Evolutionary conservation across 169 alveolate genomes (phyloP), one percentile per base, ranked within the genome.

Genomic region (Eimeria maxima): DNA sequence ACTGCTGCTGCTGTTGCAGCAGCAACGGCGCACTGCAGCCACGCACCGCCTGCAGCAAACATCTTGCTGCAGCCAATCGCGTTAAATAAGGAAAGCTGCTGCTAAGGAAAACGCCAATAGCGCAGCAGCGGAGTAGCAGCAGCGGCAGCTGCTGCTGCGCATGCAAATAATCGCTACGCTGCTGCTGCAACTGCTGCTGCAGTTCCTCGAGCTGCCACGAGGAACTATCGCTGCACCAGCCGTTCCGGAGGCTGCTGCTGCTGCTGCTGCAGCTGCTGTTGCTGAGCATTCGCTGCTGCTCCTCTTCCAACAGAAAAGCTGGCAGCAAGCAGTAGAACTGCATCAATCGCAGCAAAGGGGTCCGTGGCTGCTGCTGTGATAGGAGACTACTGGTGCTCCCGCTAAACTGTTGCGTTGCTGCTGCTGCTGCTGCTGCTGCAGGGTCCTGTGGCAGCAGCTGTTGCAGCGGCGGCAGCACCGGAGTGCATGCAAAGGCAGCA

Each of bases 141-240:
- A 57, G 67, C 67, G 67, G 67, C 67, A 57, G 67, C 67, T 57
- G 67, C 67, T 57, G 67, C 67, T 57, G 67, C 24, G 67, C 67
- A 44, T 80, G 71, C 90, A 80, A n/a, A 22, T 80, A 80, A 22
- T 80, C 90, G 90, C 90, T 80, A 10, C 90, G 90, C 45, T 80
- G 90, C 90, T 47, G 90, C 90, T 80, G 90, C 90, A 80, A 71
- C 71, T 80, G 90, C 42, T 50, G 90, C 90, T 44, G 71, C 45
- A 80, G 69, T 2, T 80, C 90, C 45, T 47, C 71, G 22, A 80
- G 45, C 90, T 80, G 90, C 45, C 60, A 80, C 4, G 45, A 29
- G 7, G 90, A 80, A 4, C 47, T 38, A 22, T 22, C 90, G 42
- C 53, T 33, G 47, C 90, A 80, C 71, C 71, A 80, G 71, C 90